Conservation (phyloP, 2,329 filamentous ascomycete species). For the Venturia asperata region DNA sequence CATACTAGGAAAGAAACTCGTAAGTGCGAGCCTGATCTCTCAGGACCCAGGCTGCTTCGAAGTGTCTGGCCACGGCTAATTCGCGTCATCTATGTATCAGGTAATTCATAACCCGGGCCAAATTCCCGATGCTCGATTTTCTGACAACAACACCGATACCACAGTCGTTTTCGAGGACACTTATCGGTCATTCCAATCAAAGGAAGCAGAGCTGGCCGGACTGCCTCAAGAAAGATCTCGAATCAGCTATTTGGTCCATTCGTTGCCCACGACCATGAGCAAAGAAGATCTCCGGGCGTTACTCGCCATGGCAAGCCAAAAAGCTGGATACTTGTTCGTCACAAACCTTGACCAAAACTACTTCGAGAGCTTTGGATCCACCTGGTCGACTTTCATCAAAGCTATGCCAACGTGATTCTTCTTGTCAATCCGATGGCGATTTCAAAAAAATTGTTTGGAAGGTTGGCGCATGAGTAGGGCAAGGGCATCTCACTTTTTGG, state of each 20-base stretch:
- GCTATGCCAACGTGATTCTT: background rate
- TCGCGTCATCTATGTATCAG: background rate
- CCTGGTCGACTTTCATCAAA: conserved; percentile 2
- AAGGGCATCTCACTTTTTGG: background rate
- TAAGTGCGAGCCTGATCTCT: background rate
- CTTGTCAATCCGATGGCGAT: no score
- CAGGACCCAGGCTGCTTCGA: background rate
- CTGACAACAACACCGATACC: conserved; percentile 8
- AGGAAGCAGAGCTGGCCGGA: conserved; percentile 1
- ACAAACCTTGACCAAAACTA: conserved; percentile 8
- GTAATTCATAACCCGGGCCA: conserved; percentile 13
- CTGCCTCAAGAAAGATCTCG: conserved; percentile 10
- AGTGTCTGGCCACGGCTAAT: background rate
- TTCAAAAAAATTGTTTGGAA: background rate
- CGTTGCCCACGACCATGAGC: background rate
- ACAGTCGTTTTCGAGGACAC: conserved; percentile 10
- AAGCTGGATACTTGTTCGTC: conserved; percentile 1
- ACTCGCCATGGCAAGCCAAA: background rate
- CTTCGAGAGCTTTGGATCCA: conserved; percentile 2
- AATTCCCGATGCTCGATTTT: background rate
- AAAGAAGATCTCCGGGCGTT: background rate
- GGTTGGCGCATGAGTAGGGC: background rate
- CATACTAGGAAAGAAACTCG: conserved; percentile 8
- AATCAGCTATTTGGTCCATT: conserved; percentile 11
- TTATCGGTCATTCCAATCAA: background rate